Conservation (phyloP, 2,329 filamentous ascomycete genomes). For the Microdochium bolleyi region DNA sequence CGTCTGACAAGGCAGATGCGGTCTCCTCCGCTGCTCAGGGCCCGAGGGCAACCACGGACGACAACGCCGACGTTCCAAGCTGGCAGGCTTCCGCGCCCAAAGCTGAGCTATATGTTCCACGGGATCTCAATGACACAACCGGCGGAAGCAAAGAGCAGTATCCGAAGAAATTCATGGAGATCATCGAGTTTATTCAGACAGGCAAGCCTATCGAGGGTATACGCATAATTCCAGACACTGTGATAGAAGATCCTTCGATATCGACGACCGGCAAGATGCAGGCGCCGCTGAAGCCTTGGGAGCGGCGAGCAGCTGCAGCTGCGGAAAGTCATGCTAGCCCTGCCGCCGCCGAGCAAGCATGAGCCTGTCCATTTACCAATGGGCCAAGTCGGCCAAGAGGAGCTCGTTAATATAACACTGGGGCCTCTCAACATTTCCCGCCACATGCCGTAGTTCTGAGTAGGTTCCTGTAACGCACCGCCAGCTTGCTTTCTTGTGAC, state of each 20-base stretch:
- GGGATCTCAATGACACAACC: conserved; percentile 9
- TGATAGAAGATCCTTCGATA: conserved; percentile 51
- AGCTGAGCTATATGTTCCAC: conserved; percentile 17
- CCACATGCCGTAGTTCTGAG: too few species aligned
- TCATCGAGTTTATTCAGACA: conserved; percentile 64
- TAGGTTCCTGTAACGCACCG: too few species aligned
- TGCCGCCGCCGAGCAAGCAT: conserved; percentile 2
- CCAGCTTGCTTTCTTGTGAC: not conserved
- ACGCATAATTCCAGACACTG: conserved; percentile 63
- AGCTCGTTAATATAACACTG: too few species aligned
- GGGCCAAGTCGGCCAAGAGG: too few species aligned
- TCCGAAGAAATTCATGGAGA: conserved; percentile 65
- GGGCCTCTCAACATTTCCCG: too few species aligned
- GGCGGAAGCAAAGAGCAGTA: conserved; percentile 42
- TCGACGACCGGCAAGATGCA: conserved; percentile 14
- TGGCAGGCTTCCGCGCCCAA: conserved; percentile 22
- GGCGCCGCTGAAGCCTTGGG: conserved; percentile 53
- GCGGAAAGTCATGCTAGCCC: not conserved
- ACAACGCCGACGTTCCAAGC: conserved; percentile 13
- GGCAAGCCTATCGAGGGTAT: conserved; percentile 69
- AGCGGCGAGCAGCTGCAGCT: conserved; percentile 39
- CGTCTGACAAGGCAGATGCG: not conserved
- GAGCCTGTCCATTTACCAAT: not conserved
- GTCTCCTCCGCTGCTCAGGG: conserved; percentile 1
- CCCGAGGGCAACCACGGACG: not conserved